Base-by-base conservation (phyloP, 202 grass and related monocot genomes). In the Sporobolus alterniflorus region DNA sequence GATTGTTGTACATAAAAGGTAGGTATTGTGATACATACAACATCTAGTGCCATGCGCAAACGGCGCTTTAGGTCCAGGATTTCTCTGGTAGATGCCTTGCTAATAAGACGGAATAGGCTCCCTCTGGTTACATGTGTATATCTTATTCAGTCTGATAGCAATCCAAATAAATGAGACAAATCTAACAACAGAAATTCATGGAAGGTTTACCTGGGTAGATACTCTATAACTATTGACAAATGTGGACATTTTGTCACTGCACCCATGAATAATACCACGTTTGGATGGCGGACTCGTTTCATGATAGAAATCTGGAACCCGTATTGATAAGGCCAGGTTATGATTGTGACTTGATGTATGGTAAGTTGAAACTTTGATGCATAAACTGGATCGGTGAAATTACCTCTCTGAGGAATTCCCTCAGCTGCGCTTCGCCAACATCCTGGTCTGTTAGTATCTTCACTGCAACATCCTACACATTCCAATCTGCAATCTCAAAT, bases 391-490 rank as follows among this genome's bases (percentile, higher is more conserved):
- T 33, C 9, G 8, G 40, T 30, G 30, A 65, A 63, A 7, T 49
- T n/a, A 98, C 92, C 92, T 98, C 96, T 91, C 96, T 91, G 21
- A 98, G 79, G 65, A 98, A 95, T 87, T 98, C 96, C 74, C 86
- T 98, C 25, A 95, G 67, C 69, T 95, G 88, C 59, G 84, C 79
- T 74, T 98, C 89, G 2, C 79, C 78, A 3, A 91, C 90, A 72
- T 83, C 92, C 83, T 98, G 96, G 31, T 95, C 90, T 6, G 73
- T 85, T 81, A 98, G 92, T 39, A 98, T 87, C 80, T 98, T 98
- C 15, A 98, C 96, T 17, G 96, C 96, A 88, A 98, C 92, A 90
- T 98, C 96, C 96, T 98, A 77, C 82, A 83, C 1, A 62, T 21
- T 52, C 52, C 51, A 47, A 61, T 65, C 54, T 46, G 81, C 4